phyloP scores from a whole-genome alignment of 768 basidiomycete species.

The Boletellus emodensis region DNA sequence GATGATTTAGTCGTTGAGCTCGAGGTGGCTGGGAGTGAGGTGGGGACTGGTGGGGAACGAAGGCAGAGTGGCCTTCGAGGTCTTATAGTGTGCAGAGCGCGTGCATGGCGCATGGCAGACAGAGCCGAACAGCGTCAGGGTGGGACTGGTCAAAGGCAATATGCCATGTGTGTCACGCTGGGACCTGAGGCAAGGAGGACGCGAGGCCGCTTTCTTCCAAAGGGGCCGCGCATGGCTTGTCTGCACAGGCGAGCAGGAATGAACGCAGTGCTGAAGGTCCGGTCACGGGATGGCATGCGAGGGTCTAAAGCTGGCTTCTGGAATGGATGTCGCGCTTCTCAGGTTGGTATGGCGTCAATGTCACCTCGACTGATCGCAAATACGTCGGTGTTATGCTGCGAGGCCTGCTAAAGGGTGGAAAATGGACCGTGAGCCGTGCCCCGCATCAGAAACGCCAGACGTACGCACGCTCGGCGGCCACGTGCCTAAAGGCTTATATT shows the following conservation, averaged over 20 bases:
- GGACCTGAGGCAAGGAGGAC: slow-evolving; percentile 27
- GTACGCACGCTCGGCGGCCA: slow-evolving; percentile 12
- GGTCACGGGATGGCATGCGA: slow-evolving; percentile 12
- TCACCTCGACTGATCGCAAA: slow-evolving; percentile 5
- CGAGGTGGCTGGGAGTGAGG: slow-evolving; percentile 15
- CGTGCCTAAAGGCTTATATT: slow-evolving; percentile 13
- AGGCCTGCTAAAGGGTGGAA: slow-evolving; percentile 2
- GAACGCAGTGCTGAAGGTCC: slow-evolving; percentile 22
- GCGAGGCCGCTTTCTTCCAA: slow-evolving; percentile 32
- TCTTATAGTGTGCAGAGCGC: slow-evolving; percentile 27
- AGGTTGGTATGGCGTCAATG: background rate
- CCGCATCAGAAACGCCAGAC: slow-evolving; percentile 10
- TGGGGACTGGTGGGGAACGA: slow-evolving; percentile 16
- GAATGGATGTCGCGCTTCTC: slow-evolving; percentile 8
- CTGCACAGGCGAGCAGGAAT: slow-evolving; percentile 30
- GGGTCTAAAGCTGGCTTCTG: slow-evolving; percentile 12
- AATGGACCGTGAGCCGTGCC: background rate
- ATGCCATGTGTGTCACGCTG: slow-evolving; percentile 22
- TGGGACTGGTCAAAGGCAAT: slow-evolving; percentile 19
- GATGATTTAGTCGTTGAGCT: slow-evolving; percentile 12
- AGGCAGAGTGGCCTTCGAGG: slow-evolving; percentile 4
- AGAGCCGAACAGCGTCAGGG: slow-evolving; percentile 25
- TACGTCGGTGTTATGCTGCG: slow-evolving; percentile 1
- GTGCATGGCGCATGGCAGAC: slow-evolving; percentile 26
- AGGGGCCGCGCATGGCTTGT: slow-evolving; percentile 24